phyloP scores from a whole-genome alignment of 2,329 filamentous ascomycete species.

The Cytospora piceae region DNA sequence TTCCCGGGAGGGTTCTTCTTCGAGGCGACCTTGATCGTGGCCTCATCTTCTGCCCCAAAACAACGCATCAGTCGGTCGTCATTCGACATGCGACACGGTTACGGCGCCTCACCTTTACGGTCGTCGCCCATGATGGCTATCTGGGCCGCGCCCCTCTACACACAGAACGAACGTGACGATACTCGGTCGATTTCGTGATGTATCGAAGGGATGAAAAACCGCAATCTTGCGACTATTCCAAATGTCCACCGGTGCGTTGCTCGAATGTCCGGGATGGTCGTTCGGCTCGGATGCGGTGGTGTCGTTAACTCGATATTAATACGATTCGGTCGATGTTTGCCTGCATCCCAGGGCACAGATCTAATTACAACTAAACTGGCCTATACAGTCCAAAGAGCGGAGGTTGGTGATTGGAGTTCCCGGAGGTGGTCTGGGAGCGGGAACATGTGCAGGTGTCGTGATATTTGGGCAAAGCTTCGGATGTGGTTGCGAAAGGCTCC shows the following conservation, averaged over 20 bases:
- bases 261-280: constrained; percentile 1
- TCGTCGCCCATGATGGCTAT: constrained; percentile 28
- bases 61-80: constrained; percentile 12
- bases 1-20: constrained; percentile 52
- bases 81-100: constrained; percentile 5
- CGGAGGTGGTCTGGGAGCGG: not conserved
- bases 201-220: not conserved
- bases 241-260: not conserved
- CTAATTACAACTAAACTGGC: not conserved
- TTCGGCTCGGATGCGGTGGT: not conserved
- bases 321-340: not conserved
- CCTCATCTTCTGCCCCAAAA: constrained; percentile 52
- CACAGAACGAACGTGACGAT: constrained; percentile 1
- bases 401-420: not conserved
- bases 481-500: constrained; percentile 12
- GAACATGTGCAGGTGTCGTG: not conserved
- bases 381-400: not conserved
- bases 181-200: not conserved
- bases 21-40: constrained; percentile 65
- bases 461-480: constrained; percentile 10
- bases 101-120: constrained; percentile 27
- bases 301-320: not conserved
- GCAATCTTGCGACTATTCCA: not conserved
- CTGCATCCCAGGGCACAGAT: not conserved
- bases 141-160: constrained; percentile 13